Conservation (phyloP, 2,329 filamentous ascomycete species). For the Arthrobotrys entomopaga region DNA sequence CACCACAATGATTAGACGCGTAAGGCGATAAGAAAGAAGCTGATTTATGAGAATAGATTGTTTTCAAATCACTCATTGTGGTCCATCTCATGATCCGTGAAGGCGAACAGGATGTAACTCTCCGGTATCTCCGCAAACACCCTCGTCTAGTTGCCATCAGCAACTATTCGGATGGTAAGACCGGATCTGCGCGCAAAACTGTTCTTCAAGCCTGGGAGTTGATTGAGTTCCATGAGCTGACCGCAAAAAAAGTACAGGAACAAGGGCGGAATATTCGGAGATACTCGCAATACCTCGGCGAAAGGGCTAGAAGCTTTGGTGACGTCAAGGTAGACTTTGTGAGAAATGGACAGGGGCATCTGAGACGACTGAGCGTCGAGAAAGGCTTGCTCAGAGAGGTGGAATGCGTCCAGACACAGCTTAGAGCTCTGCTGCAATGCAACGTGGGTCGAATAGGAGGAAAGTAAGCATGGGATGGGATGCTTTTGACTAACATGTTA, state of each 20-base stretch:
- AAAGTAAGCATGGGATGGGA: background rate
- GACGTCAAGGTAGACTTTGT: constrained; percentile 92
- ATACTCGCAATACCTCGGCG: constrained; percentile 86
- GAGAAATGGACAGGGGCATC: constrained; percentile 78
- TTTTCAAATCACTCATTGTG: constrained; percentile 96
- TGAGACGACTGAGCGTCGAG: constrained; percentile 87
- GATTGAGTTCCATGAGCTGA: constrained; percentile 50
- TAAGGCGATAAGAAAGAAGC: background rate
- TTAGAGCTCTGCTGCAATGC: constrained; percentile 85
- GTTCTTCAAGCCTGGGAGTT: constrained; percentile 33
- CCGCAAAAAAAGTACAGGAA: constrained; percentile 75
- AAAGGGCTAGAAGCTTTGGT: constrained; percentile 82
- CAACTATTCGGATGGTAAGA: constrained; percentile 87
- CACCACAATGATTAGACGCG: background rate
- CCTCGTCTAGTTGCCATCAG: constrained; percentile 86
- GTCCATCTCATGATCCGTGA: constrained; percentile 98
- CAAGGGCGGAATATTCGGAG: constrained; percentile 94
- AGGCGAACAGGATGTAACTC: constrained; percentile 86
- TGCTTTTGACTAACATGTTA: constrained; percentile 34
- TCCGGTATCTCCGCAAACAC: constrained; percentile 83
- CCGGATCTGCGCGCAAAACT: constrained; percentile 46
- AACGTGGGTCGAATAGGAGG: constrained; percentile 70
- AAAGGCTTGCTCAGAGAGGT: constrained; percentile 93
- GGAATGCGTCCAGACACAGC: constrained; percentile 87
- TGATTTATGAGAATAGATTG: constrained; percentile 61